Evolutionary conservation across 306 rosid species (phyloP), one percentile per base, ranked within the genome.

Genomic region (Fagus crenata): DNA sequence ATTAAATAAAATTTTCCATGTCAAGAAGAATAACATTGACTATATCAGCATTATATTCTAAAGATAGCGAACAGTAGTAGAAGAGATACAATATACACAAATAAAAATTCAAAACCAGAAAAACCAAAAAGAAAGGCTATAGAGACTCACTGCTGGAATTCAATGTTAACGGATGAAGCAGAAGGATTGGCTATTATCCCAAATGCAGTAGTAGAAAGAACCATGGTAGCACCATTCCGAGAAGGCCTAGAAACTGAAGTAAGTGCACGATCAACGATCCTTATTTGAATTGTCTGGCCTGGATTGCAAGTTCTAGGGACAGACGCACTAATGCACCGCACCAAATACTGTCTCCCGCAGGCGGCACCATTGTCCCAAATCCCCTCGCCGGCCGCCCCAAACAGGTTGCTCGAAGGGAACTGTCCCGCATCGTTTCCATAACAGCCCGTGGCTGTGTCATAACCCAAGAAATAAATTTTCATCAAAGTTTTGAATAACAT

Each of bases 311-410:
- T 69, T 43, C 71, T 67, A 0, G 87, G 90, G 2, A 64, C 80
- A 1, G 80, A 77, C 0, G 91, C 92, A 35, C 98, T 89, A 13
- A 90, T 78, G 79, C 98, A 93, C 37, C 93, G 79, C 77, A 91
- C 97, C 77, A 72, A 43, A 67, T 91, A 93, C 36, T 74, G 75
- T 68, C 96, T 87, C 40, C 96, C 98, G 32, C 98, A 91, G 0
- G 98, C 90, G 0, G 98, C 97, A 0, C 98, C 98, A 40, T 91
- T 93, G 81, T 93, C 96, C 98, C 97, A 93, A 69, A 90, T 82
- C 3, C 92, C 97, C 18, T 90, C 98, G 1, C 98, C 96, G 0
- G 93, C 98, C 0, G 97, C 60, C 11, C 79, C 98, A 4, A 93
- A 92, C 83, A 92, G 32, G 81, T 85, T 87, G 86, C 53, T 85